These are phyloP conservation scores for Kluyveromyces aestuarii DNA, from an alignment of 805 yeast species.

Conservation along the genomic window DNA sequence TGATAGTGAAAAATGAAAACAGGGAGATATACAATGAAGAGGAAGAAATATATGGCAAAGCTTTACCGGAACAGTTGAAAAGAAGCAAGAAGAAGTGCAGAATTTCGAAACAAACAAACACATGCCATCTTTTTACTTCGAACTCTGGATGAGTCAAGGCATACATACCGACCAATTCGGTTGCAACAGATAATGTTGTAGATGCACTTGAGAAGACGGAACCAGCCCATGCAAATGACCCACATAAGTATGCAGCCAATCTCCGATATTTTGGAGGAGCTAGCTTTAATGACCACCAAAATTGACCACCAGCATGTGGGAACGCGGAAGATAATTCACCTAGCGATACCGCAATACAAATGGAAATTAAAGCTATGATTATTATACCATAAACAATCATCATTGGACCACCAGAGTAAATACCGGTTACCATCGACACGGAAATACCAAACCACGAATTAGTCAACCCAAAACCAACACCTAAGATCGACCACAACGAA, in stretches of 20 bases:
- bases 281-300: constrained; percentile 48
- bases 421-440: constrained; percentile 49
- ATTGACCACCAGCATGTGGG: constrained; percentile 60
- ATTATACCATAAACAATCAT: constrained; percentile 50
- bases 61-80: constrained; percentile 48
- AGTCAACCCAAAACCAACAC: constrained; percentile 55
- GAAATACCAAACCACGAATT: constrained; percentile 60
- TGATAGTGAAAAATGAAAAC: constrained; percentile 45
- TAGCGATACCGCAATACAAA: constrained; percentile 41
- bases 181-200: constrained; percentile 48
- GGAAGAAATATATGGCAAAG: constrained; percentile 43
- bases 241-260: constrained; percentile 50
- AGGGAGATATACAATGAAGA: constrained; percentile 48
- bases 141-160: constrained; percentile 27
- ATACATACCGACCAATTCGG: constrained; percentile 45
- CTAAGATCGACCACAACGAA: constrained; percentile 42
- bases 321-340: constrained; percentile 49
- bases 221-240: constrained; percentile 59
- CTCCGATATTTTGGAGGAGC: constrained; percentile 38
- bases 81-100: constrained; percentile 37
- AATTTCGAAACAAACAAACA: constrained; percentile 43
- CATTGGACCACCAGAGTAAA: constrained; percentile 52
- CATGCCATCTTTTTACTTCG: constrained; percentile 44
- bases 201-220: constrained; percentile 57
- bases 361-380: constrained; percentile 41